Percentiles rank a stretch among this genome's conserved stretches.
These are phyloP conservation scores for Umbelopsis ramanniana DNA, from an alignment of 192 early-diverging fungal species.

Conservation along the genomic window DNA sequence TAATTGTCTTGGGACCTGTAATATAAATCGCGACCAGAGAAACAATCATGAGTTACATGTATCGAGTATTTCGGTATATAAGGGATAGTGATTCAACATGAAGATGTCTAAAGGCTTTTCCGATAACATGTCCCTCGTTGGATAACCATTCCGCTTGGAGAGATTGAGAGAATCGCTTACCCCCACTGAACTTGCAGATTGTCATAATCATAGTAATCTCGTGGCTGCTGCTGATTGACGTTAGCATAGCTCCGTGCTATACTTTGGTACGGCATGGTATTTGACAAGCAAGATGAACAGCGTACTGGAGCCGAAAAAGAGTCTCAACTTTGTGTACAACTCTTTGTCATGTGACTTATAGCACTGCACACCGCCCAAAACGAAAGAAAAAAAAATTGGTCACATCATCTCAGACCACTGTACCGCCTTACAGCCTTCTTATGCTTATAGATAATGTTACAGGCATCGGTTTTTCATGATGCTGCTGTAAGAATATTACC, in stretches of 20 bases:
- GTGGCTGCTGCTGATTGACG: slow-evolving; percentile 79
- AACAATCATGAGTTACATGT: slow-evolving; percentile 2
- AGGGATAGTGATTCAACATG: too few species aligned
- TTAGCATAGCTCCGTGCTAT: slow-evolving; percentile 91
- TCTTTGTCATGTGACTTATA: too few species aligned
- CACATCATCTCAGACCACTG: too few species aligned
- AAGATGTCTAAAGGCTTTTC: not conserved
- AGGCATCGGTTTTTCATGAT: too few species aligned
- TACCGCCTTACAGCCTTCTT: too few species aligned
- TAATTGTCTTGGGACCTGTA: slow-evolving; percentile 90
- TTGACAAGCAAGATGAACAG: slow-evolving; percentile 18
- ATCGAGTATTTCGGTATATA: not conserved
- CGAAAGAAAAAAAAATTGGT: too few species aligned
- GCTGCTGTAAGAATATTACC: too few species aligned
- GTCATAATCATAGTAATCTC: slow-evolving; percentile 97
- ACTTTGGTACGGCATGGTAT: slow-evolving; percentile 39
- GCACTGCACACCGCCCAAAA: too few species aligned
- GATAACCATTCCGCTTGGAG: too few species aligned
- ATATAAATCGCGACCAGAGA: not conserved
- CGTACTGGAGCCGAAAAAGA: not conserved
- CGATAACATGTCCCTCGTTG: slow-evolving; percentile 5
- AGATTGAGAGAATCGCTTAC: slow-evolving; percentile 51
- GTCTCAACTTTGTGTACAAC: not conserved
- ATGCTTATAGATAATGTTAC: too few species aligned
- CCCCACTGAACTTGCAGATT: slow-evolving; percentile 92